Conservation (phyloP, 257 asterid genomes). For the Striga asiatica region DNA sequence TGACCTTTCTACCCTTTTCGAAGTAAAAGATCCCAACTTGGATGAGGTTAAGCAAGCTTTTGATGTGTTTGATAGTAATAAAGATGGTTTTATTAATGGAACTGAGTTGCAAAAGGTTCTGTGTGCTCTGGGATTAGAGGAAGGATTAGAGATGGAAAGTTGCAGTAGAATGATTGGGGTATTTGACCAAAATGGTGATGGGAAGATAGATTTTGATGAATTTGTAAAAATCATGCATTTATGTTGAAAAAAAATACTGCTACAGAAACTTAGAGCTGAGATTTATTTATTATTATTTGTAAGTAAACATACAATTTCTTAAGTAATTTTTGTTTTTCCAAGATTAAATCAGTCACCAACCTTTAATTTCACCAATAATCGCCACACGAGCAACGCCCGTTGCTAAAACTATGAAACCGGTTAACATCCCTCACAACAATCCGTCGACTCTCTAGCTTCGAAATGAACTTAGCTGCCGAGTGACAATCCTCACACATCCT, state of each 20-base stretch:
- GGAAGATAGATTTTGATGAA: background rate
- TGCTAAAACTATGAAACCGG: constrained; percentile 53
- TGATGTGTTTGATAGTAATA: constrained; percentile 35
- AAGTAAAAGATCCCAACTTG: constrained; percentile 27
- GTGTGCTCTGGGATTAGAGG: background rate
- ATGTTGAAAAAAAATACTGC: no score
- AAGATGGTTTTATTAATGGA: constrained; percentile 37
- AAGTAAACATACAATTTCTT: no score
- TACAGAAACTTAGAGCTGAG: no score
- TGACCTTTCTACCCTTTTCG: constrained; percentile 23
- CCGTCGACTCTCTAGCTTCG: constrained; percentile 44
- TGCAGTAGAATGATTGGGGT: background rate
- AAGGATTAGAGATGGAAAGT: background rate
- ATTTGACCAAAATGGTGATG: background rate
- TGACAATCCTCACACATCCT: constrained; percentile 90
- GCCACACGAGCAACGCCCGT: constrained; percentile 63
- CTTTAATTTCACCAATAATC: constrained; percentile 68
- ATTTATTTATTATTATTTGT: no score
- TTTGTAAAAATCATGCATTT: background rate
- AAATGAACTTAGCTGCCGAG: constrained; percentile 53
- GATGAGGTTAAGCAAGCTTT: constrained; percentile 32
- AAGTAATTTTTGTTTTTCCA: no score
- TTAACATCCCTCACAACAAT: constrained; percentile 65
- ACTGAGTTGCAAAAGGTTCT: constrained; percentile 19
- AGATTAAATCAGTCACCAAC: no score